Conservation (phyloP, 192 early-diverging fungal species). For the Coemansia asiatica region DNA sequence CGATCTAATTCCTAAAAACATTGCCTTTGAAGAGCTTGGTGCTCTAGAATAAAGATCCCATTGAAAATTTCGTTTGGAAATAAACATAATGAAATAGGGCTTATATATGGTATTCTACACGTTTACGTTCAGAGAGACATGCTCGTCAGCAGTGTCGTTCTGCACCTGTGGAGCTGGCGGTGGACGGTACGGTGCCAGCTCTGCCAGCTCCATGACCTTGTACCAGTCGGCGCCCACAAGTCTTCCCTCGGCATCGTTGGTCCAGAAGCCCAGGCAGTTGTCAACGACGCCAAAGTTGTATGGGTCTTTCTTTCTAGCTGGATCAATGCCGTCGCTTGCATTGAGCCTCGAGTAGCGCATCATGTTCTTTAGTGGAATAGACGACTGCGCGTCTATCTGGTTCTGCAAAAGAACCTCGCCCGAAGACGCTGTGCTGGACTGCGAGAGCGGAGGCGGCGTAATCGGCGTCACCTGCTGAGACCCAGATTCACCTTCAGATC, state of each 20-base stretch:
- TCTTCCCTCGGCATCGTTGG: conserved; percentile 58
- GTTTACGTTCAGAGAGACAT: conserved; percentile 16
- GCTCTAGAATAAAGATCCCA: not conserved
- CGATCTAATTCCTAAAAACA: not conserved
- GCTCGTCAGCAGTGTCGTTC: not conserved
- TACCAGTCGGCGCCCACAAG: conserved; percentile 66
- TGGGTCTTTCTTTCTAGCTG: conserved; percentile 55
- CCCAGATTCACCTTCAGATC: conserved; percentile 19
- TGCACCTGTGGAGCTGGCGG: conserved; percentile 28
- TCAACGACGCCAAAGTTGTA: conserved; percentile 77
- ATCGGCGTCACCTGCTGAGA: conserved; percentile 37
- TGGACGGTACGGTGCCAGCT: conserved; percentile 43
- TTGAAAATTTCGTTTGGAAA: no score
- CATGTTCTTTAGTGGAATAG: conserved; percentile 34
- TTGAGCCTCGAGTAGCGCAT: conserved; percentile 23
- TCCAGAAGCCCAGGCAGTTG: conserved; percentile 89
- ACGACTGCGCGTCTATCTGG: conserved; percentile 11
- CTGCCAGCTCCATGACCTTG: conserved; percentile 33
- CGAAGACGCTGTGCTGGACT: conserved; percentile 23
- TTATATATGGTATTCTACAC: not conserved
- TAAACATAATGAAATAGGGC: no score
- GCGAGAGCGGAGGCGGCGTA: conserved; percentile 40
- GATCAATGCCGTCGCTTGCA: conserved; percentile 15
- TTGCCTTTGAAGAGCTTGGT: not conserved
- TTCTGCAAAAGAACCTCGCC: conserved; percentile 38